Base-by-base conservation (phyloP, 2,329 filamentous ascomycete species). In the Venturia nashicola region DNA sequence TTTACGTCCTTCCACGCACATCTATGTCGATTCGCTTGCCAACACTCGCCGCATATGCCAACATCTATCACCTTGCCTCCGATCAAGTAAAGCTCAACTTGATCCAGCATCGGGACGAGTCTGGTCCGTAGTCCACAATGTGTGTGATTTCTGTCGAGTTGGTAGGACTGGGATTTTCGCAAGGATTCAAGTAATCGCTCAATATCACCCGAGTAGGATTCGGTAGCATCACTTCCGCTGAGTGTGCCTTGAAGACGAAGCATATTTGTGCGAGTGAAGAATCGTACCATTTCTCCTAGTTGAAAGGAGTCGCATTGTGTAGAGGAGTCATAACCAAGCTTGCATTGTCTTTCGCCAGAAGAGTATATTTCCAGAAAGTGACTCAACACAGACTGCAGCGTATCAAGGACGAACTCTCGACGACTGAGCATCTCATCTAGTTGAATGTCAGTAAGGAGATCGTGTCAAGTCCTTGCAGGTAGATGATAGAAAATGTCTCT, bases 231-330 rank as follows among this genome's bases (percentile, higher is more conserved):
- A 6, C 69, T 69, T 59, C 74, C 72, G 65, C 75, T 74, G 16
- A 81, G 74, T 27, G 73, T 75, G 34, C 77, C 74, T 65, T 76
- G 73, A 0, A 90, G 74, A 44, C 80, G 82, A 4, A 90, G 70
- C 0, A 89, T 82, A 36, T 82, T 79, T 67, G 84, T 84, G 67
- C 80, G 80, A 16, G 79, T 76, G 43, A 91, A 82, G 73, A 91
- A 91, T 68, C 85, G 85, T 67, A 90, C 75, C 80, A 89, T 89
- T 74, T 91, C 87, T 27, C 88, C 89, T 0, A 92, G 81, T 73
- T 92, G 89, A 70, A 88, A 92, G 1, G 85, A 86, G 75, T 92
- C 89, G 72, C 89, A 91, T 51, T 87, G 84, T 1, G 82, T 75
- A 66, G 85, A 88, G 2, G 84, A 86, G 70, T 90, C 87, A 73